phyloP scores from a whole-genome alignment of 1,284 basidiomycete species.

The Leccinum subfulvum region DNA sequence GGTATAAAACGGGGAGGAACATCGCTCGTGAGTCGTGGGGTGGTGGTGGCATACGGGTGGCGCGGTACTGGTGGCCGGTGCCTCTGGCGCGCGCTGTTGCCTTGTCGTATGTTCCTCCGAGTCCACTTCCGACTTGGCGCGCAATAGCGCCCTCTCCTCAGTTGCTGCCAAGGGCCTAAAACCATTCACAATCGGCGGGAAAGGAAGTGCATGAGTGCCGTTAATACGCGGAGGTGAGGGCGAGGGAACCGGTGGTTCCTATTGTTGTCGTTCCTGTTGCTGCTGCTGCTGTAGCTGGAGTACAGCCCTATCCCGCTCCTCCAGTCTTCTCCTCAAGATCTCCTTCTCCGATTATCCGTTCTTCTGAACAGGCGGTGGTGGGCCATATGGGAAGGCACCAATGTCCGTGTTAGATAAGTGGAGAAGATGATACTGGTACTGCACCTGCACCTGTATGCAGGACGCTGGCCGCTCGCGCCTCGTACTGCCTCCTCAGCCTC shows the following conservation, averaged over 20 bases:
- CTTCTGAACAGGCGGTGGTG: conserved; percentile 9
- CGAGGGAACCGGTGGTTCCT: conserved; percentile 16
- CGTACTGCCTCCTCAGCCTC: conserved; percentile 45
- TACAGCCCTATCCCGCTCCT: conserved; percentile 45
- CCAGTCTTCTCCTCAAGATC: conserved; percentile 43
- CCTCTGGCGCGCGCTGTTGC: conserved; percentile 14
- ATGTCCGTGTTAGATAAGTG: conserved; percentile 22
- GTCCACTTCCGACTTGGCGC: conserved; percentile 55
- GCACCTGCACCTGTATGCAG: conserved; percentile 29
- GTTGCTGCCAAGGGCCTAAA: conserved; percentile 57
- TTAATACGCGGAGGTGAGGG: conserved; percentile 30
- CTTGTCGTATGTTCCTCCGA: conserved; percentile 38
- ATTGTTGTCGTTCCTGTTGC: not conserved
- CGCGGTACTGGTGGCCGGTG: conserved; percentile 7
- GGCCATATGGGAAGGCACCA: conserved; percentile 21
- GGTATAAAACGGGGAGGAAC: conserved; percentile 60
- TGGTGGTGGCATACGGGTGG: conserved; percentile 20
- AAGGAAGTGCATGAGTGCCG: conserved; percentile 23
- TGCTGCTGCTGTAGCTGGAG: conserved; percentile 14
- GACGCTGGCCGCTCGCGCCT: conserved; percentile 51
- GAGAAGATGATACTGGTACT: conserved; percentile 20
- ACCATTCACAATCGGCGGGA: conserved; percentile 24
- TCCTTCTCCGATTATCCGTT: conserved; percentile 53
- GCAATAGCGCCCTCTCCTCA: conserved; percentile 73
- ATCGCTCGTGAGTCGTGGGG: conserved; percentile 10